Evolutionary conservation across 345 rosid species (phyloP).

Genomic region (Psidium friedrichsthalianum): DNA sequence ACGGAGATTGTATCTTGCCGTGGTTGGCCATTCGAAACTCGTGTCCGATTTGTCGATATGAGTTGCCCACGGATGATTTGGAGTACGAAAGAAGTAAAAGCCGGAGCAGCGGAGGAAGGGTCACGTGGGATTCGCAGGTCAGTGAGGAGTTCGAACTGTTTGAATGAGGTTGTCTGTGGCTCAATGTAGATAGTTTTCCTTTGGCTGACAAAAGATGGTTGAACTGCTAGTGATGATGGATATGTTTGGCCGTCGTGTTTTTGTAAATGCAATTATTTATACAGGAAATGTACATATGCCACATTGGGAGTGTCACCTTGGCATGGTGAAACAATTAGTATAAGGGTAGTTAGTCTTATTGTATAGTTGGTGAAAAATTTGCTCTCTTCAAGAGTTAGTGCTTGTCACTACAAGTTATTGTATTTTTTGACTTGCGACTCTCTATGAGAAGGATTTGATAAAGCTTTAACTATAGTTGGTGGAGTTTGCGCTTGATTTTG

Average conservation of each 20-base stretch:
- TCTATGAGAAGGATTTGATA: not conserved
- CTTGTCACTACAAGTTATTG: not conserved
- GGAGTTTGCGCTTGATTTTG: not conserved
- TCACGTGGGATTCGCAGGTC: conserved; percentile 4
- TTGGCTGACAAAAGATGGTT: not conserved
- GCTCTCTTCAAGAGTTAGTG: not conserved
- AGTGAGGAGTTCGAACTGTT: conserved; percentile 18
- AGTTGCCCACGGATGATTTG: conserved; percentile 41
- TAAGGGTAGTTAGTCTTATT: not conserved
- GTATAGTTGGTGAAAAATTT: not conserved
- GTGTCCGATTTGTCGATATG: conserved; percentile 44
- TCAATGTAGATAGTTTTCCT: not conserved
- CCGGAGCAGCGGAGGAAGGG: not conserved
- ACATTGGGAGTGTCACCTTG: not conserved
- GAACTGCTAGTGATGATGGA: not conserved
- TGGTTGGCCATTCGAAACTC: conserved; percentile 43
- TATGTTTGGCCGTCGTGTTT: not conserved
- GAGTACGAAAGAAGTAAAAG: conserved; percentile 27
- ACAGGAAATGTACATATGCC: not conserved
- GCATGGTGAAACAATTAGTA: not conserved
- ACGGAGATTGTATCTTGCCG: conserved; percentile 38
- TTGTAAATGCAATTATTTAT: not conserved
- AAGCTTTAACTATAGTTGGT: not conserved
- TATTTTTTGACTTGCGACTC: not conserved
- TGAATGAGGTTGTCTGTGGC: not conserved